Evolutionary conservation across 2,329 filamentous ascomycete genomes (phyloP).

Genomic region (Fusarium buharicum): DNA sequence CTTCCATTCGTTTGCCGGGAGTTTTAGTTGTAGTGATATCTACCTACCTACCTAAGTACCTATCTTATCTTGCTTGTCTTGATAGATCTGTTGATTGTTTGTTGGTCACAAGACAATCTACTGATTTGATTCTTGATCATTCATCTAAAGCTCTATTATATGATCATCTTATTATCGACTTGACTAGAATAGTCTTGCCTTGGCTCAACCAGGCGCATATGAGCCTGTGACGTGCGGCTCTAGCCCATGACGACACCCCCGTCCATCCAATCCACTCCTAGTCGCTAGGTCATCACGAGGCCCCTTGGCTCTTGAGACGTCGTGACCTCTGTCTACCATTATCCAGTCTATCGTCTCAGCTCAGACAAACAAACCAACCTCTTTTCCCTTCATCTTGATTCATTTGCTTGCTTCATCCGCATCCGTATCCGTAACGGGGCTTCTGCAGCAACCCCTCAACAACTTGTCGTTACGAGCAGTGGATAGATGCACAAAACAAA

Average conservation of each 20-base stretch:
- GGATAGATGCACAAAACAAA: constrained; percentile 25
- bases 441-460: constrained; percentile 18
- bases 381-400: background rate
- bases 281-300: constrained; percentile 43
- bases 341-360: background rate
- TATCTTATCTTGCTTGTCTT: constrained; percentile 22
- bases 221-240: constrained; percentile 43
- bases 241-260: constrained; percentile 45
- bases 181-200: background rate
- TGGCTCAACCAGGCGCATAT: constrained; percentile 8
- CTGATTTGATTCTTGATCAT: constrained; percentile 1
- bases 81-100: background rate
- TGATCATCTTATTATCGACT: background rate
- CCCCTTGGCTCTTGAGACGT: constrained; percentile 36
- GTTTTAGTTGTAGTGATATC: background rate
- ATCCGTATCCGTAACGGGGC: constrained; percentile 11
- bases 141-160: background rate
- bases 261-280: constrained; percentile 39
- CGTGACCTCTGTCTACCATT: constrained; percentile 28
- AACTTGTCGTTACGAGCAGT: constrained; percentile 8
- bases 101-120: constrained; percentile 21
- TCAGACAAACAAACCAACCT: constrained; percentile 5
- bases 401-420: too few relatives aligned
- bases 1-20: constrained; percentile 20
- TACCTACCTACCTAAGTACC: constrained; percentile 1